phyloP scores from a whole-genome alignment of 192 early-diverging fungal species.

The Dimargaris verticillata region DNA sequence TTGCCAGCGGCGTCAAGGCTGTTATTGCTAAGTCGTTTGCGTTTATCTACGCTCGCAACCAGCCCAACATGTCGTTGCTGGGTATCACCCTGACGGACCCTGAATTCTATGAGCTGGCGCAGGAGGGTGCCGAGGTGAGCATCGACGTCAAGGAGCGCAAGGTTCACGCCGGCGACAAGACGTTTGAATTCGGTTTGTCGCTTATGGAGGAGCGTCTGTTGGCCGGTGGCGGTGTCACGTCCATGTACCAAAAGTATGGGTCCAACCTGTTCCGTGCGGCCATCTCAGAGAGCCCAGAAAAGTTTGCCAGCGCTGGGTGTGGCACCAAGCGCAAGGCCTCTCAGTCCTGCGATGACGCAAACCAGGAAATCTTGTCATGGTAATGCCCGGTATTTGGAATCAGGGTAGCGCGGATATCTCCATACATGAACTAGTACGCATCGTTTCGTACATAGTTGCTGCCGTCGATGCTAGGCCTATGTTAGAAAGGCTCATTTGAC shows the following conservation, averaged over 20 bases:
- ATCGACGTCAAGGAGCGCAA: constrained; percentile 51
- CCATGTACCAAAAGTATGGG: constrained; percentile 67
- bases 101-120: constrained; percentile 53
- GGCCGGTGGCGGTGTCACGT: constrained; percentile 53
- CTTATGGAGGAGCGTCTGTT: constrained; percentile 61
- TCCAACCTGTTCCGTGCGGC: constrained; percentile 55
- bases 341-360: background rate
- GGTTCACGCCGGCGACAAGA: constrained; percentile 33
- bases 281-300: constrained; percentile 39
- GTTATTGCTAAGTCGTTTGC: constrained; percentile 71
- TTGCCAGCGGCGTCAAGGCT: constrained; percentile 48
- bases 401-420: too few species aligned
- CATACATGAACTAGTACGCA: too few species aligned
- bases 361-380: constrained; percentile 7
- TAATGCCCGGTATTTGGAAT: too few species aligned
- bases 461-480: too few species aligned
- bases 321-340: background rate
- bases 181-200: constrained; percentile 42
- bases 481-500: too few species aligned
- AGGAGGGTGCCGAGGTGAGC: constrained; percentile 52
- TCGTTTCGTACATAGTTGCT: too few species aligned
- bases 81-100: constrained; percentile 59
- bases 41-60: constrained; percentile 70
- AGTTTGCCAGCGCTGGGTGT: constrained; percentile 24
- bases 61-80: constrained; percentile 66